These are phyloP conservation scores for grape (Vitis vinifera) DNA, from an alignment of 164 flowering plant genomes.

Conservation along the genomic window ASM3070453v1 NC_081819.1:15580501-15581000, in stretches of 20 bases:
- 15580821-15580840: constrained; percentile 43
- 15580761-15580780: constrained; percentile 82
- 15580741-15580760: constrained; percentile 60
- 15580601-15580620: constrained; percentile 47
- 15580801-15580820: constrained; percentile 35
- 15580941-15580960: not conserved
- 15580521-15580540: too few species aligned
- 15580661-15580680: constrained; percentile 33
- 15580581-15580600: constrained; percentile 49
- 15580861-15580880: constrained; percentile 11
- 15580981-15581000: too few species aligned
- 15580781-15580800: constrained; percentile 68
- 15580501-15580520: too few species aligned
- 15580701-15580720: constrained; percentile 29
- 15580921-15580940: not conserved
- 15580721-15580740: constrained; percentile 37
- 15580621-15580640: constrained; percentile 42
- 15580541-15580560: not conserved
- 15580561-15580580: constrained; percentile 28
- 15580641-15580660: constrained; percentile 45
- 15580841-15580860: constrained; percentile 19
- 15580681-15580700: constrained; percentile 30
- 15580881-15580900: constrained; percentile 9
- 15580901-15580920: constrained; percentile 1
- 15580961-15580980: too few species aligned